Evolutionary conservation across 305 asterid genomes (phyloP).

Genomic region (Ajuga reptans): DNA sequence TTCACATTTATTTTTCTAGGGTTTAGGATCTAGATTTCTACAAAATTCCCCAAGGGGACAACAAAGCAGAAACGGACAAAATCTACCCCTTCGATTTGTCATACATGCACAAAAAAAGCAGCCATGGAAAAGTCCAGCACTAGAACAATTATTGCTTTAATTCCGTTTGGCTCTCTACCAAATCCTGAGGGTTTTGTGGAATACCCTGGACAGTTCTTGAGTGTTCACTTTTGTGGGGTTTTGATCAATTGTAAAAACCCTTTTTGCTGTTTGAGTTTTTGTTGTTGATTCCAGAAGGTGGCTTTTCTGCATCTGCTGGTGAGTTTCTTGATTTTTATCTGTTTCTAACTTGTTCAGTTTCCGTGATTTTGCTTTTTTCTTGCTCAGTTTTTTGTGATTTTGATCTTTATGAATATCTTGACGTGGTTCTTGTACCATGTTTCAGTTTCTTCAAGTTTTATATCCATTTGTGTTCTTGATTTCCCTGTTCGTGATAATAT

Average conservation of each 20-base stretch:
- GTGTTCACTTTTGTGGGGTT: neutral
- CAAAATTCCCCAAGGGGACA: conserved; percentile 33
- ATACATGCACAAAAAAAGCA: conserved; percentile 28
- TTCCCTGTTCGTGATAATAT: neutral
- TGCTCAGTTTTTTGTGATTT: too few relatives aligned
- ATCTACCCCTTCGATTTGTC: conserved; percentile 38
- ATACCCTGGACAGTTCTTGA: neutral
- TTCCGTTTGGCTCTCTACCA: conserved; percentile 23
- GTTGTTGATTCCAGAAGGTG: conserved; percentile 11
- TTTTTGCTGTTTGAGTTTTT: conserved; percentile 20
- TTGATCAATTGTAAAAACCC: conserved; percentile 16
- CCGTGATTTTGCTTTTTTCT: neutral
- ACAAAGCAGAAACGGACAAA: conserved; percentile 36
- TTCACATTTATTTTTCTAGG: conserved; percentile 10
- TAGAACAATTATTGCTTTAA: conserved; percentile 19
- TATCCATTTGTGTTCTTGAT: neutral
- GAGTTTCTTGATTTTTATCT: conserved; percentile 27
- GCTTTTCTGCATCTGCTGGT: conserved; percentile 16
- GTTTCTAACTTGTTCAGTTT: neutral
- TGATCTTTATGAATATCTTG: neutral
- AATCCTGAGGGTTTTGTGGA: neutral
- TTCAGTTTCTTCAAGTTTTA: neutral
- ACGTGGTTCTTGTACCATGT: neutral
- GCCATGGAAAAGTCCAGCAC: conserved; percentile 36
- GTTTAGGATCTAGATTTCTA: conserved; percentile 22